A percentile compares a stretch with the other conserved stretches of the same genome.
phyloP scores from a whole-genome alignment of 2,329 filamentous ascomycete species.

The Pseudogymnoascus sp. region DNA sequence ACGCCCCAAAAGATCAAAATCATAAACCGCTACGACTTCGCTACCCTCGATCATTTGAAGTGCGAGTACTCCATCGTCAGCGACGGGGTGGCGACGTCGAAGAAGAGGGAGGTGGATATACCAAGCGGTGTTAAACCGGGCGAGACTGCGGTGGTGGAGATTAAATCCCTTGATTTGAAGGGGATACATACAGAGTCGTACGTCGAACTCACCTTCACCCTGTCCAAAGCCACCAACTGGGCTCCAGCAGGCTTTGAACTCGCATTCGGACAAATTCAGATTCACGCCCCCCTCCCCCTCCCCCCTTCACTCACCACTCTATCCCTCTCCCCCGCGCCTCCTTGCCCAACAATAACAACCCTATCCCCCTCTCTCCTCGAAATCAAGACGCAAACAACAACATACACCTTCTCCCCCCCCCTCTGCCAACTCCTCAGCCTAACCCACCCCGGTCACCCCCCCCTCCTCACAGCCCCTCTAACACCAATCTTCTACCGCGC shows the following conservation, averaged over 20 bases:
- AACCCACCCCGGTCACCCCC: constrained; percentile 27
- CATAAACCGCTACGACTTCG: constrained; percentile 43
- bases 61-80: constrained; percentile 36
- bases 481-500: constrained; percentile 53
- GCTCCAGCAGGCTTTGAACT: constrained; percentile 41
- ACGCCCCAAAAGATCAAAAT: constrained; percentile 20
- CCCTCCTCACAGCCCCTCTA: constrained; percentile 37
- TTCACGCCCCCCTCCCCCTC: constrained; percentile 30
- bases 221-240: constrained; percentile 41
- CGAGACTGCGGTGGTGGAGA: constrained; percentile 13
- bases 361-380: constrained; percentile 20
- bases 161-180: constrained; percentile 13
- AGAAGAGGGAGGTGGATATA: constrained; percentile 31
- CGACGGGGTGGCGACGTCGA: constrained; percentile 30
- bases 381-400: constrained; percentile 20
- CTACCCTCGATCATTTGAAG: constrained; percentile 40
- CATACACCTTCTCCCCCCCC: constrained; percentile 37
- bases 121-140: constrained; percentile 37
- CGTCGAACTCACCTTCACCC: constrained; percentile 37
- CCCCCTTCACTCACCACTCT: constrained; percentile 13
- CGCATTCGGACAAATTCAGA: constrained; percentile 39
- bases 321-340: constrained; percentile 15
- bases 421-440: constrained; percentile 36
- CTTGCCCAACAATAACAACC: constrained; percentile 19
- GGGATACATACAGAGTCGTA: constrained; percentile 32